Percentiles rank a stretch among this genome's conserved stretches.
These are phyloP conservation scores for Coemansia guatemalensis DNA, from an alignment of 192 early-diverging fungal species.

Conservation along the genomic window DNA sequence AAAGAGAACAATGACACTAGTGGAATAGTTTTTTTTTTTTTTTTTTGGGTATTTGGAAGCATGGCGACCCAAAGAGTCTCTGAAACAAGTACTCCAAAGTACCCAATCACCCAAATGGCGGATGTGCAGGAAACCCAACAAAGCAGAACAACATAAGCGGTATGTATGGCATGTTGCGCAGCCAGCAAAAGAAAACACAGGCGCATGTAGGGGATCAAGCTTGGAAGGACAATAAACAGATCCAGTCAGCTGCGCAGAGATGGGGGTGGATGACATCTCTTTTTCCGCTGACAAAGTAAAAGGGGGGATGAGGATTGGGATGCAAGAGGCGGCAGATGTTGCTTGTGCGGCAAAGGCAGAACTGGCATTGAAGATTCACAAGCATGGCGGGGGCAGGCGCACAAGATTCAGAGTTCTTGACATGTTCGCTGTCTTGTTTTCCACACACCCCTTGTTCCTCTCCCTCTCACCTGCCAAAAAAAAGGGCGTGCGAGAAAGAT, in stretches of 20 bases:
- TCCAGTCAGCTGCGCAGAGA: not conserved
- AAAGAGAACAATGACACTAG: not conserved
- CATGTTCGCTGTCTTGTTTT: constrained; percentile 34
- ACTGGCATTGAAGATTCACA: not conserved
- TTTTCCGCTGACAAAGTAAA: not conserved
- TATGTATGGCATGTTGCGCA: not conserved
- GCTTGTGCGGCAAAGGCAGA: constrained; percentile 1
- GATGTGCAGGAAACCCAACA: not conserved
- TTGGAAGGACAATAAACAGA: not conserved
- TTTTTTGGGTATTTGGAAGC: too few species aligned
- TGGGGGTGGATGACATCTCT: not conserved
- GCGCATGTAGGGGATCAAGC: not conserved
- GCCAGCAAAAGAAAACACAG: not conserved
- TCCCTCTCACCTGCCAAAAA: too few species aligned
- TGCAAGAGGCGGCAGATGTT: not conserved
- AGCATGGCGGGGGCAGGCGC: constrained; percentile 10
- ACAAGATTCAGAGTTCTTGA: constrained; percentile 48
- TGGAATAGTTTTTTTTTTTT: too few species aligned
- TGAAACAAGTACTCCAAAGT: not conserved
- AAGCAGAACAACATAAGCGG: not conserved
- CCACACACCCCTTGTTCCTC: not conserved
- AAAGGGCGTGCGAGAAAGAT: not conserved
- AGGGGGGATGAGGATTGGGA: not conserved
- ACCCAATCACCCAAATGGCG: not conserved
- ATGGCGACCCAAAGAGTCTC: not conserved